A percentile compares a stretch with the other conserved stretches of the same genome.
phyloP scores from a whole-genome alignment of 768 basidiomycete genomes.

The Naganishia vishniacii region DNA sequence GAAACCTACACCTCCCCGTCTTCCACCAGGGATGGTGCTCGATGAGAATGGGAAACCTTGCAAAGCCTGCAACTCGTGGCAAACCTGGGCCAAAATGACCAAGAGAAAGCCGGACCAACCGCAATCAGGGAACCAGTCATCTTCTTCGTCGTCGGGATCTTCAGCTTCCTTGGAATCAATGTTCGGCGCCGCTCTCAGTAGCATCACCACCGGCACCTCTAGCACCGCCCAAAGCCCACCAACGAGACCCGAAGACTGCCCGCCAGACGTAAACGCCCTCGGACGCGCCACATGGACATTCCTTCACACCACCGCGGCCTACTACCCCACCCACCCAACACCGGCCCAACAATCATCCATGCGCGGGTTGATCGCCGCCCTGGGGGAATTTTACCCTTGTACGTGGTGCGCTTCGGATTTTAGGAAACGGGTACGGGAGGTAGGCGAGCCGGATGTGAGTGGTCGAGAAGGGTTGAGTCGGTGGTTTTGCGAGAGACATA shows the following conservation, averaged over 20 bases:
- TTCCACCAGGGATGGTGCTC: slow-evolving; percentile 77
- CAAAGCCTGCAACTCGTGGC: slow-evolving; percentile 63
- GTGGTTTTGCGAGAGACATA: slow-evolving; percentile 90
- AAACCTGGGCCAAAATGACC: slow-evolving; percentile 35
- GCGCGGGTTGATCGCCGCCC: slow-evolving; percentile 67
- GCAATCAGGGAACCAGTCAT: background rate
- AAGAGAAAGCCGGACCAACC: slow-evolving; percentile 30
- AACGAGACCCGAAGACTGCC: slow-evolving; percentile 63
- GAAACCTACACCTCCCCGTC: slow-evolving; percentile 33
- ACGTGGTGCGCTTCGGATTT: slow-evolving; percentile 77
- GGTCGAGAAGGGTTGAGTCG: slow-evolving; percentile 62
- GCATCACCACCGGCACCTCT: background rate
- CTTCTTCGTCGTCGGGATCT: slow-evolving; percentile 58
- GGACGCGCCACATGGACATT: slow-evolving; percentile 95
- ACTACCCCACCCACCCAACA: slow-evolving; percentile 80
- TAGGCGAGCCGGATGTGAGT: slow-evolving; percentile 76
- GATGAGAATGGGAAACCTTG: slow-evolving; percentile 93
- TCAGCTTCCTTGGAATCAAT: no score
- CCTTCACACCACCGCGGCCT: slow-evolving; percentile 88
- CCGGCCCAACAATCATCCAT: slow-evolving; percentile 73
- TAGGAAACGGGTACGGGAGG: slow-evolving; percentile 59
- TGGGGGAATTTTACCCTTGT: slow-evolving; percentile 85
- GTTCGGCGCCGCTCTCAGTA: slow-evolving; percentile 22
- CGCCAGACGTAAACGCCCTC: slow-evolving; percentile 81
- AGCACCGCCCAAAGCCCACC: background rate